Conservation (phyloP, 2,329 filamentous ascomycete genomes). For the Thielaviopsis punctulata region DNA sequence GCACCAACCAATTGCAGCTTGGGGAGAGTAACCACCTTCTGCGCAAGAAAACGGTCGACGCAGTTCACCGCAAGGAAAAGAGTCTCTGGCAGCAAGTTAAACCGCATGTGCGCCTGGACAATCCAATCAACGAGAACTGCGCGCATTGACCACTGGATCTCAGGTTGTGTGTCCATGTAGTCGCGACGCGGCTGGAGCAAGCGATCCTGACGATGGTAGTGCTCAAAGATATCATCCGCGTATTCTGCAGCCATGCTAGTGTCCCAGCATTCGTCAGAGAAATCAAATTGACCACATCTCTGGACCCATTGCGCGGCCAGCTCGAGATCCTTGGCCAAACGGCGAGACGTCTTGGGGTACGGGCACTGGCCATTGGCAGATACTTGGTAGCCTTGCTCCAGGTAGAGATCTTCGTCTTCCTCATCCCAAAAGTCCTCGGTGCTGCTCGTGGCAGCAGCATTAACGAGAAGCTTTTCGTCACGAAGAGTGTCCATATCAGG, state of each 20-base stretch:
- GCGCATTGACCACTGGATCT: conserved; percentile 98
- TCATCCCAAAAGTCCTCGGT: conserved; percentile 71
- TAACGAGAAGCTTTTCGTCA: conserved; percentile 2
- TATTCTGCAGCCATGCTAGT: conserved; percentile 98
- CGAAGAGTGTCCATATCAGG: conserved; percentile 1
- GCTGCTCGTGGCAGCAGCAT: conserved; percentile 14
- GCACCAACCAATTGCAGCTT: conserved; percentile 94
- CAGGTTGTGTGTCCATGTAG: conserved; percentile 95
- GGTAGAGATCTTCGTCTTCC: conserved; percentile 43
- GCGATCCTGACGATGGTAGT: conserved; percentile 15
- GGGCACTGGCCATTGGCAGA: conserved; percentile 63
- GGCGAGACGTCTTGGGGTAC: conserved; percentile 51
- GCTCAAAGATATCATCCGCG: conserved; percentile 73
- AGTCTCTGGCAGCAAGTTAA: conserved; percentile 81
- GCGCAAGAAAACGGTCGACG: conserved; percentile 87
- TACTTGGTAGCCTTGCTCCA: conserved; percentile 39
- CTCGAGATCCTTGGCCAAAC: conserved; percentile 56
- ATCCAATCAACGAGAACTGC: conserved; percentile 96
- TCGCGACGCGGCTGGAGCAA: conserved; percentile 67
- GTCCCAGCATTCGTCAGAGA: conserved; percentile 90
- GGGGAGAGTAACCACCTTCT: conserved; percentile 84
- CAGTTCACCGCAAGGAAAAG: conserved; percentile 92
- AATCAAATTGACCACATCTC: conserved; percentile 42
- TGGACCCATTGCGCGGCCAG: conserved; percentile 48
- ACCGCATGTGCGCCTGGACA: conserved; percentile 86